Evolutionary conservation across 139 green algal species (phyloP).

Genomic region (Auxenochlorella pyrenoidosa): DNA sequence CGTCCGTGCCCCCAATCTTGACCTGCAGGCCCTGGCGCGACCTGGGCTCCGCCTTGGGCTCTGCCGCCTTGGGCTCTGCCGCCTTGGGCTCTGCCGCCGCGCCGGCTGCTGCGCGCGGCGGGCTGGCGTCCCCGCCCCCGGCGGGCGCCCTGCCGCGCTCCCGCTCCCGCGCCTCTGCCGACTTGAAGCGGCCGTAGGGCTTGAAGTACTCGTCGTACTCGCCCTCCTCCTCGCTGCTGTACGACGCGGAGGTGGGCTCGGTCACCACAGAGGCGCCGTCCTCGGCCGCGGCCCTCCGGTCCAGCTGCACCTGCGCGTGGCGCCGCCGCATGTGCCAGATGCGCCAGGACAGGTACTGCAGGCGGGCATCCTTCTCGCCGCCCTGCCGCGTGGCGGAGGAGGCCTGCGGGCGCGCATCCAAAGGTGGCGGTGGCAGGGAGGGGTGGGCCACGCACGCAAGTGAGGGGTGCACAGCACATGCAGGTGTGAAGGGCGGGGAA

Average conservation of each 20-base stretch:
- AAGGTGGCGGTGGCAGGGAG: neutral
- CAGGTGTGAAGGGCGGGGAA: too few species aligned
- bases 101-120: neutral
- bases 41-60: neutral
- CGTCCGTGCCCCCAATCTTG: neutral
- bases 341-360: constrained; percentile 88
- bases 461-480: too few species aligned
- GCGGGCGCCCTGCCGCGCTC: neutral
- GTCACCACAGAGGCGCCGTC: neutral
- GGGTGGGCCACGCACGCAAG: neutral
- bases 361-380: constrained; percentile 74
- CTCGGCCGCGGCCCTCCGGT: neutral
- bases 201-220: constrained; percentile 1
- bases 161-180: neutral
- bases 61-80: neutral
- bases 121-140: neutral
- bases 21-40: constrained; percentile 20
- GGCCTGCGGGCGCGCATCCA: constrained; percentile 40
- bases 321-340: constrained; percentile 89
- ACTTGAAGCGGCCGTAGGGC: constrained; percentile 2
- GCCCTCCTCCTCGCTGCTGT: constrained; percentile 31
- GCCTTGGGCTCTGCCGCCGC: neutral
- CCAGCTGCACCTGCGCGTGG: constrained; percentile 32
- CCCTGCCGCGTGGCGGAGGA: constrained; percentile 49
- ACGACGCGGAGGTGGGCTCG: neutral